Percentiles rank a stretch among this genome's conserved stretches.
Conservation (phyloP, 805 yeast species). For the Wickerhamiella occidentalis region DNA sequence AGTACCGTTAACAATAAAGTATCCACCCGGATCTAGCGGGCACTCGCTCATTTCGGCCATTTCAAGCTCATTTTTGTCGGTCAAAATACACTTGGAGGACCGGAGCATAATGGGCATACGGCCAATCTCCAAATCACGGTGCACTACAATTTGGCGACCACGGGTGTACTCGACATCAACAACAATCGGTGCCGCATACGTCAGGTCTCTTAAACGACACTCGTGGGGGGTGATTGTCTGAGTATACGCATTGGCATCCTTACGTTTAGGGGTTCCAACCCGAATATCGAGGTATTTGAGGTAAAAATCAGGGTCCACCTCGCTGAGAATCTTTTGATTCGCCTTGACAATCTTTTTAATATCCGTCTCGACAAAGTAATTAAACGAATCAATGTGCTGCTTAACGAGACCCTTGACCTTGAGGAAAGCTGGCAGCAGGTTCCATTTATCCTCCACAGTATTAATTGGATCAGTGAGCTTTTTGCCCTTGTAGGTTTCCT, state of each 20-base stretch:
- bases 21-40: constrained; percentile 98
- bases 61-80: constrained; percentile 60
- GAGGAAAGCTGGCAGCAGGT: constrained; percentile 84
- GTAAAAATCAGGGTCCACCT: constrained; percentile 95
- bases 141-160: constrained; percentile 83
- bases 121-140: constrained; percentile 85
- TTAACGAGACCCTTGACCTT: constrained; percentile 93
- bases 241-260: constrained; percentile 27
- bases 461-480: constrained; percentile 72
- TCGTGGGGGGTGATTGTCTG: constrained; percentile 60
- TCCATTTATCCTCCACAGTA: constrained; percentile 95
- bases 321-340: constrained; percentile 76
- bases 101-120: constrained; percentile 98
- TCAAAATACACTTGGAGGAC: constrained; percentile 79
- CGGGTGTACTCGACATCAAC: constrained; percentile 97
- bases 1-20: constrained; percentile 93
- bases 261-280: constrained; percentile 48
- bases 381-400: constrained; percentile 96
- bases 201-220: constrained; percentile 85
- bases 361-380: constrained; percentile 88
- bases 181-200: constrained; percentile 88
- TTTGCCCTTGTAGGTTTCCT: constrained; percentile 80
- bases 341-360: constrained; percentile 86
- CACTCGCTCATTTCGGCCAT: constrained; percentile 91
- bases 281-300: constrained; percentile 85